Base-by-base conservation (phyloP, 352 stramenopile species). In the Pythium dissotocum region DNA sequence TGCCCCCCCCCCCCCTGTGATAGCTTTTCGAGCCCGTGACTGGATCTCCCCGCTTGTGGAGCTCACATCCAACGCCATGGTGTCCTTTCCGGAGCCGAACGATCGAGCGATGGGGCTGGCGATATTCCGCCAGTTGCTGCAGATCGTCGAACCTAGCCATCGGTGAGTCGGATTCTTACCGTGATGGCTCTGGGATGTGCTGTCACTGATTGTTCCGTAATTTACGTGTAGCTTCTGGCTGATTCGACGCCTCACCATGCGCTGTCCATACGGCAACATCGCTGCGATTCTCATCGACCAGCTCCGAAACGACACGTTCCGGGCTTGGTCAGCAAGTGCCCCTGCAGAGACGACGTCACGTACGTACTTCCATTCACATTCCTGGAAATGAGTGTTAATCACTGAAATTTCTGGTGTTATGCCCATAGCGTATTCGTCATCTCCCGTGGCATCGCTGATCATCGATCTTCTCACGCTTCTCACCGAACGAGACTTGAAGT, bases 261-360 rank as follows among this genome's bases (percentile, higher is more conserved):
- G 80, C 38, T 94, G 86, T 48, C 86, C 84, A 2, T 94, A 93
- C 60, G 84, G 77, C 9, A 94, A 94, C 21, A 81, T 91, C 13
- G 65, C 71, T 10, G 86, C 86, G 6, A 74, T 89, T 18, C 54
- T 94, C 16, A 59, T 94, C 7, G 86, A 94, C 73, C 76, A 75
- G 58, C 58, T 90, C 35, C 80, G 86, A 62, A 62, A 56, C 7
- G 81, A 87, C 48, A 71, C 71, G 21, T 78, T 90, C 12, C 51
- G 65, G 7, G 60, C 38, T 0, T 94, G 82, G 83, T 69, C 67
- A 1, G 44, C 21, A 38, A 26, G 48, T 4, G 32, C 18, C 0
- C 12, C 6, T 24, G n/a, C 24, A 6, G 58, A 13, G 4, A 28
- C 16, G 4, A 12, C 60, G 40, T 82, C 71, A 38, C 70, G 80